Evolutionary conservation across 768 basidiomycete genomes (phyloP).

Genomic region (Rubroboletus pulcherrimus): DNA sequence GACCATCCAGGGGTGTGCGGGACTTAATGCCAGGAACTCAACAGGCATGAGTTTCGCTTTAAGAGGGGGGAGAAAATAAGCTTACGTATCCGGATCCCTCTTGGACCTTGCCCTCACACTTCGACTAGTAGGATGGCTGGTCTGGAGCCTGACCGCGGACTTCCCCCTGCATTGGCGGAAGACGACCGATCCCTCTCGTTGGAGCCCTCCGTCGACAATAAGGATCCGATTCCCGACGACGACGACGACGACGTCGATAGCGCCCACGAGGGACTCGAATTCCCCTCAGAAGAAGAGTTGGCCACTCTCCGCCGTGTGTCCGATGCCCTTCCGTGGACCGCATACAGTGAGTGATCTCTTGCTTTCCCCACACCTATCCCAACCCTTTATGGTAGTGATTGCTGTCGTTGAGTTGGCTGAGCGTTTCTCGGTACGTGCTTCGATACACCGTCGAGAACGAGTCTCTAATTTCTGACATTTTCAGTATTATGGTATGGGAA

Average conservation of each 20-base stretch:
- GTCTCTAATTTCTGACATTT: background rate
- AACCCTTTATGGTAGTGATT: slow-evolving; percentile 42
- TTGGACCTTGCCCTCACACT: background rate
- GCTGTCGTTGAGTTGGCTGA: slow-evolving; percentile 68
- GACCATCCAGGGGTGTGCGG: background rate
- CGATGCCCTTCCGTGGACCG: slow-evolving; percentile 55
- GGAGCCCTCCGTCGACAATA: slow-evolving; percentile 19
- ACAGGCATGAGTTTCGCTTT: background rate
- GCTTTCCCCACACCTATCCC: background rate
- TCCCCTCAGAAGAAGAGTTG: slow-evolving; percentile 62
- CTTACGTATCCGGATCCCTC: background rate
- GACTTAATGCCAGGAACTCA: background rate
- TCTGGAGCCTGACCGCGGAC: slow-evolving; percentile 5
- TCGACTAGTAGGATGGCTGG: slow-evolving; percentile 6
- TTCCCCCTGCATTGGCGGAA: slow-evolving; percentile 14
- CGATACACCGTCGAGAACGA: background rate
- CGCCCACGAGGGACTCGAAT: slow-evolving; percentile 51
- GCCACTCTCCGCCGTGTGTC: slow-evolving; percentile 56
- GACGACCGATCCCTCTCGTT: slow-evolving; percentile 4
- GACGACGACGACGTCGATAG: slow-evolving; percentile 28
- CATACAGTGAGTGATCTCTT: slow-evolving; percentile 33
- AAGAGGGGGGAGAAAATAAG: slow-evolving; percentile 1
- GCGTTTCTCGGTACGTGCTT: slow-evolving; percentile 57
- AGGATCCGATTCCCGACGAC: slow-evolving; percentile 7
- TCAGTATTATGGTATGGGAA: slow-evolving; percentile 44